Base-by-base conservation (phyloP, 2,329 filamentous ascomycete genomes). In the Alternaria brassicae region DNA sequence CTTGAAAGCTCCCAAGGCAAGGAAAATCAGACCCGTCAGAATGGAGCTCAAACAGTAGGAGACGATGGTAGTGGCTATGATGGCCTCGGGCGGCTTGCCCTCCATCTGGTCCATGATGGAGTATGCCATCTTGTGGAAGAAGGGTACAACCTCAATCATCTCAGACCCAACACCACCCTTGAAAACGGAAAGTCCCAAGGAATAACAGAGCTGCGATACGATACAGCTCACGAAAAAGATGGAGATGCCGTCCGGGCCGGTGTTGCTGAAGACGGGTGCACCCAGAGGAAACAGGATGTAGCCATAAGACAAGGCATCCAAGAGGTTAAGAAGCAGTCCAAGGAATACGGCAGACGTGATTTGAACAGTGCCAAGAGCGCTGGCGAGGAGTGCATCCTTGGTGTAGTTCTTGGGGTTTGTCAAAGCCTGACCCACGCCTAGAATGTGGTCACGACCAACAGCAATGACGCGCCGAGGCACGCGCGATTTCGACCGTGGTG, bases 161-260 rank as follows among this genome's bases (percentile, higher is more conserved):
- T 99, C 95, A 2, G 95, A 98, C 5, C 95, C 95, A 59, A 99
- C 88, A 3, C 92, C 93, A 15, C 95, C 94, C 66, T 86, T 90
- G 81, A 99, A 99, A 32, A 92, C 88, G 71, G 93, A 97, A 0
- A 92, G 91, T 3, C 88, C 89, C 19, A 85, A 84, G 0, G 94
- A 97, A 75, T 94, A 98, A 15, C 92, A 91, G 51, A 99, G 78
- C 75, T 99, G 95, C 0, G 95, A 91, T 39, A 98, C 86, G 63
- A 99, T 97, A 57, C 93, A 97, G 83, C 93, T 97, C 68, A 99
- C 91, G 77, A 98, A 99, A 81, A 98, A 99, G 79, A 99, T 97
- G 0, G 95, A 97, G 56, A 99, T 97, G 23, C 95, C 95, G 56
- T 97, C 94, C 0, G 94, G 89, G 2, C 94, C 95, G 6, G 98